Base-by-base conservation (phyloP, 768 basidiomycete species). In the Russula earlei region DNA sequence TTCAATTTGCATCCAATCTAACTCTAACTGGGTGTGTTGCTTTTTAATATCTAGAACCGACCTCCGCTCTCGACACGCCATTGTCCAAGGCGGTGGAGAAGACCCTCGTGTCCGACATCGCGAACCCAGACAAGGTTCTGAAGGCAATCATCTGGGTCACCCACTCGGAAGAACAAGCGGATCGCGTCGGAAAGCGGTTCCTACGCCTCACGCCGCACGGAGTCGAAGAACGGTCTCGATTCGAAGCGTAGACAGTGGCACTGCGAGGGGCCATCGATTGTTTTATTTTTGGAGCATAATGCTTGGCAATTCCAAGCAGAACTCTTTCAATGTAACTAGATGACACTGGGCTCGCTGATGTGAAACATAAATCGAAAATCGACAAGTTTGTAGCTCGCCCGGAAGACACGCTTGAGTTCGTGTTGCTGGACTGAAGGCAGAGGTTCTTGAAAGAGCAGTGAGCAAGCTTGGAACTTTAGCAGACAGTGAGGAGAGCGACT, bases 131-230 rank as follows among this genome's bases (percentile, higher is more conserved):
- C 37, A 72, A 77, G 20, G 70, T 71, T 33, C 68, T 89, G 50
- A 87, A 87, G 66, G 85, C 89, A 0, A 69, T 91, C 38, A 66
- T 93, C 4, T 93, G 91, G 91, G 89, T 93, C 57, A 93, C 91
- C 0, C 91, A 92, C 67, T 88, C 87, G 0, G 81, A 82, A 3
- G 85, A 90, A 59, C 91, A 92, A 67, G 86, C 82, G 5, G 71
- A 77, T 60, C 74, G 88, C 51, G 79, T 87, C 37, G 91, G 88
- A 14, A 88, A 80, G 2, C 73, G 86, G 58, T 85, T 83, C 62
- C 66, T 87, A 22, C 74, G 76, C 22, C 58, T 72, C 29, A 60
- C 68, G 1, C 37, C 65, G 0, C 61, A 52, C 4, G 67, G 67
- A 4, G 34, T 68, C 3, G 49, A 69, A 67, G 38, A 45, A 27